Conservation (phyloP, 768 basidiomycete genomes). For the Pulveroboletus sp. region DNA sequence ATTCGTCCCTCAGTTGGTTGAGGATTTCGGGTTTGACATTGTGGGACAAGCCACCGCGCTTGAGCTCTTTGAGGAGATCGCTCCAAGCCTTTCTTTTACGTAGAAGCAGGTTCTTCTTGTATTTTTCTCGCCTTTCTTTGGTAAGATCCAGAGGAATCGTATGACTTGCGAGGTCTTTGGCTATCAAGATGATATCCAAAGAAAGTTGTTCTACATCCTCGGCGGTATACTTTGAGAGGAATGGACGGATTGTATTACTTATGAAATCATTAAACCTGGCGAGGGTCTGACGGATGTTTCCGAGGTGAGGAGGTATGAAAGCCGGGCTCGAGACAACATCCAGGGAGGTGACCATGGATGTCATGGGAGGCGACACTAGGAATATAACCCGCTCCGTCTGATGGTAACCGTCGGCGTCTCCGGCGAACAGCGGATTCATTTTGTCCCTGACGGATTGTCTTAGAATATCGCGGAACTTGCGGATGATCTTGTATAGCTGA, state of each 20-base stretch:
- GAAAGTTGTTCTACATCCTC: constrained; percentile 51
- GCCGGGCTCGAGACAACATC: constrained; percentile 1
- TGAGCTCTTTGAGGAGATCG: constrained; percentile 86
- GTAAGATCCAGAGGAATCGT: constrained; percentile 39
- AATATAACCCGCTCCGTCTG: constrained; percentile 12
- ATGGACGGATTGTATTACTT: constrained; percentile 36
- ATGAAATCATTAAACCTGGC: constrained; percentile 45
- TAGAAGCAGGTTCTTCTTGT: constrained; percentile 65
- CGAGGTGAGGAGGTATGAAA: constrained; percentile 35
- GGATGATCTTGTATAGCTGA: constrained; percentile 83
- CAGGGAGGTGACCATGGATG: neutral
- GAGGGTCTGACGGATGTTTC: constrained; percentile 48
- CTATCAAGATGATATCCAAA: constrained; percentile 56
- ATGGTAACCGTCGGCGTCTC: constrained; percentile 31
- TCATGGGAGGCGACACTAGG: neutral
- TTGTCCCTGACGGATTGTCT: constrained; percentile 57
- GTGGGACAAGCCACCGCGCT: constrained; percentile 66
- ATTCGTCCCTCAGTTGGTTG: constrained; percentile 45
- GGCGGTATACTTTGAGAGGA: constrained; percentile 39
- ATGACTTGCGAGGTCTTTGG: constrained; percentile 50
- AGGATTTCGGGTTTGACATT: constrained; percentile 70
- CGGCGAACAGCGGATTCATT: constrained; percentile 35
- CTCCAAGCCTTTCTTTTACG: constrained; percentile 89
- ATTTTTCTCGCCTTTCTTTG: constrained; percentile 53
- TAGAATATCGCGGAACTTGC: constrained; percentile 90